These are phyloP conservation scores for Blastocystis sp. DNA, from an alignment of 352 stramenopile species.

Conservation along the genomic window DNA sequence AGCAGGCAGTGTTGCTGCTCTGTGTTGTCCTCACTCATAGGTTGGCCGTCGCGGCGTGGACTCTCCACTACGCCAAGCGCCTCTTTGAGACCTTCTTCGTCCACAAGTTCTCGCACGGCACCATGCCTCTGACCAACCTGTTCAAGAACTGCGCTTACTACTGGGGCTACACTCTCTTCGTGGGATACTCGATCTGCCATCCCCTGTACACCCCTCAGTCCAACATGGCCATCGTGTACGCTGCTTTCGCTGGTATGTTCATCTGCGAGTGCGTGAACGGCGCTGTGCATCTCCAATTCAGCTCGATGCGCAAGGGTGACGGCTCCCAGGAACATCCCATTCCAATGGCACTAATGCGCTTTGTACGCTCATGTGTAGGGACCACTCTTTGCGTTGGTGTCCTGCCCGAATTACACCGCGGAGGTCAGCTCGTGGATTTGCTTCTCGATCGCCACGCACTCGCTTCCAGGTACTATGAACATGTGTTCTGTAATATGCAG, in stretches of 20 bases:
- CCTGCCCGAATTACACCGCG: conserved; percentile 85
- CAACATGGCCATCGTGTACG: conserved; percentile 48
- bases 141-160: conserved; percentile 87
- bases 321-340: conserved; percentile 77
- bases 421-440: conserved; percentile 83
- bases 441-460: conserved; percentile 81
- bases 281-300: conserved; percentile 80
- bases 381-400: conserved; percentile 79
- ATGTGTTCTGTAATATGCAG: neutral
- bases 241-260: conserved; percentile 37
- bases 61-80: conserved; percentile 81
- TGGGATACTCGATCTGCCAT: conserved; percentile 81
- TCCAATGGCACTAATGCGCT: conserved; percentile 11
- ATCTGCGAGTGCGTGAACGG: conserved; percentile 81
- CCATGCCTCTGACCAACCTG: conserved; percentile 82
- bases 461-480: conserved; percentile 74
- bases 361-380: conserved; percentile 19
- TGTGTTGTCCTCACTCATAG: neutral
- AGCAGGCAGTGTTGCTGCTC: conserved; percentile 71
- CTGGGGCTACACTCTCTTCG: conserved; percentile 79
- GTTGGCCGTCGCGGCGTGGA: conserved; percentile 76
- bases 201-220: conserved; percentile 74
- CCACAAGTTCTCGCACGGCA: conserved; percentile 81
- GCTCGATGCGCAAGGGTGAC: conserved; percentile 78
- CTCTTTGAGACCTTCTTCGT: conserved; percentile 83